Evolutionary conservation across 1,284 basidiomycete genomes (phyloP).

Genomic region (Agaricales sp.): DNA sequence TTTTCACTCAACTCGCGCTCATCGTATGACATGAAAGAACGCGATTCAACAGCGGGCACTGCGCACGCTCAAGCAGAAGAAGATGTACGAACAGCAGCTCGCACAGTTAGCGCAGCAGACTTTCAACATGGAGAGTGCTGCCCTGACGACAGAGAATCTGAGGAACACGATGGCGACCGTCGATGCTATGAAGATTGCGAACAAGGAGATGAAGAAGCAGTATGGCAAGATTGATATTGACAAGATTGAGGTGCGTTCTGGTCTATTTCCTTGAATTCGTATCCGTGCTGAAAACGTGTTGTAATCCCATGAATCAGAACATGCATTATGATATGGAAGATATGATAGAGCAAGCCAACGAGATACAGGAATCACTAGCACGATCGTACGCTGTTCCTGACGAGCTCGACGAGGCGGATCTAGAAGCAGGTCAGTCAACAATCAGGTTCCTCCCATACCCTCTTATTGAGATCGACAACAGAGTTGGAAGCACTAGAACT

Average conservation of each 20-base stretch:
- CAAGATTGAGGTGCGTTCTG: constrained; percentile 82
- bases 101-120: constrained; percentile 90
- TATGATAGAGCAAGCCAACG: constrained; percentile 92
- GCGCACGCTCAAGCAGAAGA: constrained; percentile 90
- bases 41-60: constrained; percentile 96
- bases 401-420: constrained; percentile 94
- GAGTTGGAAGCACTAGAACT: constrained; percentile 85
- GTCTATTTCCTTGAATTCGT: background rate
- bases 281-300: constrained; percentile 1
- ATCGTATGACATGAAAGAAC: constrained; percentile 33
- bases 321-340: constrained; percentile 99
- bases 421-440: constrained; percentile 75
- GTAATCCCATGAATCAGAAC: constrained; percentile 35
- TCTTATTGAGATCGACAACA: constrained; percentile 19
- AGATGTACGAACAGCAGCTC: constrained; percentile 92
- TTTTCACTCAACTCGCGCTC: background rate
- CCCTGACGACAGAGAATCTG: constrained; percentile 93
- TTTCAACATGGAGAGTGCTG: constrained; percentile 98
- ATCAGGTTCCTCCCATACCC: constrained; percentile 9
- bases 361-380: constrained; percentile 92
- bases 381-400: constrained; percentile 96
- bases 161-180: constrained; percentile 99
- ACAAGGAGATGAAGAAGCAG: constrained; percentile 95
- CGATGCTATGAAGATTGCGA: constrained; percentile 95
- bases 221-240: constrained; percentile 97